Conservation (phyloP, 208 protist genomes). For the Trypanosoma melophagium region DNA sequence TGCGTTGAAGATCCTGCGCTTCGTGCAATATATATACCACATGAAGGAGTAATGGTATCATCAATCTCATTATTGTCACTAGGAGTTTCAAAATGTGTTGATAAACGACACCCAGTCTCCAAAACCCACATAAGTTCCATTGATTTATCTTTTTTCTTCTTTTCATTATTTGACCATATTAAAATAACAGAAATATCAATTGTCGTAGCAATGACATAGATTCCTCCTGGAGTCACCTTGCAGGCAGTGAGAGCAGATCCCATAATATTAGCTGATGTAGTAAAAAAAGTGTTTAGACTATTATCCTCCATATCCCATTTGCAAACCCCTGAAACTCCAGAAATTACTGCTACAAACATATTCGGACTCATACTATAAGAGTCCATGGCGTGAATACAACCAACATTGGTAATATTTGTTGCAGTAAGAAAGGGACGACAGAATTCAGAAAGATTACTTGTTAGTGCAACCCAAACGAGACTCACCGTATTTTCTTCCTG, state of each 20-base stretch:
- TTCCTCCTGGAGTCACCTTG: constrained; percentile 65
- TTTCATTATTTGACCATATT: constrained; percentile 74
- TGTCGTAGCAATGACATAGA: constrained; percentile 68
- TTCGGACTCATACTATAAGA: constrained; percentile 79
- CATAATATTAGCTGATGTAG: constrained; percentile 29
- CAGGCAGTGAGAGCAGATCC: constrained; percentile 44
- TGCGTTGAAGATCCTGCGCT: constrained; percentile 40
- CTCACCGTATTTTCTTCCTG: constrained; percentile 1
- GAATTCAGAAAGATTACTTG: constrained; percentile 53
- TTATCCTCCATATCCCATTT: constrained; percentile 85
- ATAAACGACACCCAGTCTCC: constrained; percentile 41
- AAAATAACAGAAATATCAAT: constrained; percentile 62
- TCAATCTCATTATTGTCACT: background rate
- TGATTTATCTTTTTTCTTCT: constrained; percentile 58
- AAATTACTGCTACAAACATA: constrained; percentile 67
- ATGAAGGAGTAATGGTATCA: constrained; percentile 9
- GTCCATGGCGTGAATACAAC: constrained; percentile 69
- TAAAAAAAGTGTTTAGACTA: constrained; percentile 71
- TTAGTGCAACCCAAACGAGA: constrained; percentile 51
- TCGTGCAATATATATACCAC: constrained; percentile 76
- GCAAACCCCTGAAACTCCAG: constrained; percentile 63
- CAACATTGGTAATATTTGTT: constrained; percentile 28
- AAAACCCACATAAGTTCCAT: constrained; percentile 68
- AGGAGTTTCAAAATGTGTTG: background rate
- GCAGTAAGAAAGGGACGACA: constrained; percentile 50